Evolutionary conservation across 2,329 filamentous ascomycete genomes (phyloP), one percentile per base, ranked within the genome.

Genomic region (Fulvia fulva): DNA sequence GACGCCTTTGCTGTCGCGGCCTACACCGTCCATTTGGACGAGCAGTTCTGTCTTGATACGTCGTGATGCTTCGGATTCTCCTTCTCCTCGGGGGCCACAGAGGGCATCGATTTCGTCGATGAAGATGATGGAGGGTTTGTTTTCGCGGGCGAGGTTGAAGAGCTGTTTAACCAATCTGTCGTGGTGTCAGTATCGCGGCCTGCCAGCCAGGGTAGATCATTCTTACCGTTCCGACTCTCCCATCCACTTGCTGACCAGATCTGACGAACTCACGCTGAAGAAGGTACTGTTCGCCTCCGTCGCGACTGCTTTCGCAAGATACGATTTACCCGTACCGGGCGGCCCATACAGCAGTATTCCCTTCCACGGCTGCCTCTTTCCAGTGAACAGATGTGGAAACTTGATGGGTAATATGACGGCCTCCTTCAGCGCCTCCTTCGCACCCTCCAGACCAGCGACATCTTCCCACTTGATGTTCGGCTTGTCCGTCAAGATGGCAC

Each of bases 211-310:
- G 26, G 12, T n/a, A 7, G 14, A n/a, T 16, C n/a, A 2, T 16
- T 68, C 81, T 51, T 78, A 95, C 90, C 91, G 86, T 85, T 99
- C 94, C 81, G 90, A 95, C 77, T 99, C 94, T 79, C 94, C 94
- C 94, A 99, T 99, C 94, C 94, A 99, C 74, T 99, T 99, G 75
- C 91, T 96, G 61, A 99, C 94, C 75, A 99, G 76, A 74, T 99
- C 94, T 72, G 91, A 96, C 81, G 90, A 96, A 77, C 90, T 96
- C 65, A 99, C 93, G 71, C 91, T 97, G 83, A 99, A 99, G 74
- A 99, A 99, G 3, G 94, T 97, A 76, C 92, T 97, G 76, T 99
- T 97, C 59, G 94, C 94, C 77, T 99, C 94, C 19, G 94, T 99
- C 54, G 94, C 94, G 52, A 99, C 93, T 2, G 94, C 94, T 76